These are phyloP conservation scores for Coniferiporia weirii DNA, from an alignment of 1,284 basidiomycete genomes.

Conservation along the genomic window DNA sequence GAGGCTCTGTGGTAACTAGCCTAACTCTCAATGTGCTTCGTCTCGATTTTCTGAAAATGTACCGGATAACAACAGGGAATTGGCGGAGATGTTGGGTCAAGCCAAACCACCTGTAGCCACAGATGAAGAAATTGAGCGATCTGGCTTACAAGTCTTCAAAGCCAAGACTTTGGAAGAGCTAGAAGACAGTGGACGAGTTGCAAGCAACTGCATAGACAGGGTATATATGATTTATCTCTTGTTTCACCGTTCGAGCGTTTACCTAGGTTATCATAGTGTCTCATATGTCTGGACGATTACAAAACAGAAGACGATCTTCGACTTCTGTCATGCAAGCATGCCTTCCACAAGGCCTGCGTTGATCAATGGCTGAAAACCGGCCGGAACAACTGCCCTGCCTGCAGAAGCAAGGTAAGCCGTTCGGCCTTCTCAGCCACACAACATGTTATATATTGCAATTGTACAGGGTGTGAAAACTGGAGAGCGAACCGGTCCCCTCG, in stretches of 20 bases:
- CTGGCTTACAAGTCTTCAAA: slow-evolving; percentile 69
- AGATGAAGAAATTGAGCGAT: slow-evolving; percentile 76
- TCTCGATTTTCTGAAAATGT: slow-evolving; percentile 10
- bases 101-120: slow-evolving; percentile 75
- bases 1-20: slow-evolving; percentile 59
- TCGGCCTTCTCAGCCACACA: background rate
- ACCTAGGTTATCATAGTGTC: slow-evolving; percentile 40
- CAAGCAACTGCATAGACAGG: slow-evolving; percentile 72
- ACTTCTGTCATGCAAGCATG: slow-evolving; percentile 76
- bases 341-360: slow-evolving; percentile 81
- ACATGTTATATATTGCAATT: background rate
- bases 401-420: slow-evolving; percentile 56
- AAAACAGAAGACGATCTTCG: slow-evolving; percentile 68
- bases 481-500: background rate
- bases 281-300: slow-evolving; percentile 85
- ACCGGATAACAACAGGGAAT: slow-evolving; percentile 43
- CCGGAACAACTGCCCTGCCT: slow-evolving; percentile 88
- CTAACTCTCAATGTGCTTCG: slow-evolving; percentile 12
- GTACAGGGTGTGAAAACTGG: slow-evolving; percentile 8
- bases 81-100: slow-evolving; percentile 73
- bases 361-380: slow-evolving; percentile 85
- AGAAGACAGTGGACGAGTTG: slow-evolving; percentile 55
- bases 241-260: slow-evolving; percentile 2
- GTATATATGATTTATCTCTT: slow-evolving; percentile 38
- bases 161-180: slow-evolving; percentile 46